Evolutionary conservation across 148 eudicot genomes (phyloP).

Genomic region (Dianthus caryophyllus): DNA sequence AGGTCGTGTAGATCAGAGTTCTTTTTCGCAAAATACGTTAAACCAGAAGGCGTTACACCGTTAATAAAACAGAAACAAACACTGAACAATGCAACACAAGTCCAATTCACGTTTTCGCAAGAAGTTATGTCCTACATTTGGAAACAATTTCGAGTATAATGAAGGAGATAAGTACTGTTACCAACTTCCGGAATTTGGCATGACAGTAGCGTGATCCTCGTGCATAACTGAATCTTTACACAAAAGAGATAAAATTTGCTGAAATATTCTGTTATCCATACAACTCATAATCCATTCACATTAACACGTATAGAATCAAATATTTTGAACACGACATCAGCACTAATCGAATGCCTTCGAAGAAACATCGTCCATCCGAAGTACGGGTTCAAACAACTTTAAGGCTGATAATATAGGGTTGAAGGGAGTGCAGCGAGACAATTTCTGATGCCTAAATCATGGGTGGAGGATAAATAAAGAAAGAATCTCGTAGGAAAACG

Average conservation of each 20-base stretch:
- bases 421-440: neutral
- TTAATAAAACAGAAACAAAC: too few relatives aligned
- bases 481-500: neutral
- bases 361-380: neutral
- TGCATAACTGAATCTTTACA: conserved; percentile 7
- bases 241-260: conserved; percentile 4
- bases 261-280: conserved; percentile 16
- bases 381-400: neutral
- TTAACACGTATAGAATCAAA: conserved; percentile 9
- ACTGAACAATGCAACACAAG: too few relatives aligned
- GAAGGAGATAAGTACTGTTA: neutral
- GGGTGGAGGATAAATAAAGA: neutral
- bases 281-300: conserved; percentile 8
- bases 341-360: neutral
- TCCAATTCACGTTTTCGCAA: too few relatives aligned
- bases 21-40: too few relatives aligned
- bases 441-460: neutral
- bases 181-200: conserved; percentile 9
- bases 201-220: conserved; percentile 7
- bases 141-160: neutral
- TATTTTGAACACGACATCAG: neutral
- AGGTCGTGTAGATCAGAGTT: too few relatives aligned
- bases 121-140: neutral
- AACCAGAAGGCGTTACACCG: too few relatives aligned
- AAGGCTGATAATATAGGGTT: neutral